Conservation (phyloP, 768 basidiomycete genomes). For the Agrocybe chaxingu region DNA sequence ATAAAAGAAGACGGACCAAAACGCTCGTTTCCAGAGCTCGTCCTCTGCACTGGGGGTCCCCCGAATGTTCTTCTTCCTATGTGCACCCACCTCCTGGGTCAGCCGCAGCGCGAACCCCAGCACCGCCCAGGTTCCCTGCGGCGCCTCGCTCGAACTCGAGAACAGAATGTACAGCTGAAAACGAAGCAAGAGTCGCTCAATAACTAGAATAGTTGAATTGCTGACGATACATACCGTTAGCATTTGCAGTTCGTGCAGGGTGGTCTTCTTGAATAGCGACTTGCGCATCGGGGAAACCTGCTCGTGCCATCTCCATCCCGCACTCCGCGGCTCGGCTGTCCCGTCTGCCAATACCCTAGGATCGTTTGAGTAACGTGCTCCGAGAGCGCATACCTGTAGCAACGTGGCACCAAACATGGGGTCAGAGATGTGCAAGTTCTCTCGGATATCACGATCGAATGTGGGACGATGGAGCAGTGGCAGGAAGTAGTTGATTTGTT, state of each 20-base stretch:
- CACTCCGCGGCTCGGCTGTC: conserved; percentile 37
- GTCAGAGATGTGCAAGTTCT: conserved; percentile 49
- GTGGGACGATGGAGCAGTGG: conserved; percentile 75
- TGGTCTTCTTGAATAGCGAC: conserved; percentile 53
- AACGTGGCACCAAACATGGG: conserved; percentile 47
- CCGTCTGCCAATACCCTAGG: conserved; percentile 53
- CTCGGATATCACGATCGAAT: conserved; percentile 51
- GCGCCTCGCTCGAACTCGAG: conserved; percentile 42
- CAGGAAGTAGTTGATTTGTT: conserved; percentile 44
- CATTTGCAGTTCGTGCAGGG: conserved; percentile 72
- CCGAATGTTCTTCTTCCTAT: conserved; percentile 36
- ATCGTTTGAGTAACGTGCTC: conserved; percentile 58
- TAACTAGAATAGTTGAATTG: background rate
- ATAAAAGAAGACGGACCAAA: conserved; percentile 38
- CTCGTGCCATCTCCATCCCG: conserved; percentile 65
- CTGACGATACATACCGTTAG: conserved; percentile 43
- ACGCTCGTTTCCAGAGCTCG: conserved; percentile 73
- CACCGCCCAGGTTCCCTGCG: conserved; percentile 60
- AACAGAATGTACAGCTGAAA: conserved; percentile 46
- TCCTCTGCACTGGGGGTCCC: conserved; percentile 47
- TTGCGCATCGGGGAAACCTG: conserved; percentile 64
- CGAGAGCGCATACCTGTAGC: conserved; percentile 66
- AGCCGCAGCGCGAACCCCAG: conserved; percentile 67
- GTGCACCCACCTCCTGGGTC: conserved; percentile 75
- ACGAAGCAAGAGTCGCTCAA: background rate